A percentile compares a stretch with the other conserved stretches of the same genome.
phyloP scores from a whole-genome alignment of 2,329 filamentous ascomycete species.

The Venturia carpophila region DNA sequence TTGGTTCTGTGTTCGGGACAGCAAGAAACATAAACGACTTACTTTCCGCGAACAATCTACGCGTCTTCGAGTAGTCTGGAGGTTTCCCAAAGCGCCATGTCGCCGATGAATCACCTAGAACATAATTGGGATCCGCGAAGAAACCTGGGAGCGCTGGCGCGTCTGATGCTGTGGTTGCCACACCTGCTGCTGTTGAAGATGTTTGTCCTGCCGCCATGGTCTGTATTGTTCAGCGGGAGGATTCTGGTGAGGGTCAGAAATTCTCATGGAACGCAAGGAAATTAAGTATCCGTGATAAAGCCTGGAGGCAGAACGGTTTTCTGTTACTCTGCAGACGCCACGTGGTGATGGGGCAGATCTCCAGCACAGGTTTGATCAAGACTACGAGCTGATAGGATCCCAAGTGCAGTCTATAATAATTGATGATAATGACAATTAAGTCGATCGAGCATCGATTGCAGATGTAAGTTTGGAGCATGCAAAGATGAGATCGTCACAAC shows the following conservation, averaged over 20 bases:
- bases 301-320: neutral
- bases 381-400: neutral
- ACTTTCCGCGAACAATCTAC: slow-evolving; percentile 53
- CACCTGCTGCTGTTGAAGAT: neutral
- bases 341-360: neutral
- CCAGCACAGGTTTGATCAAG: neutral
- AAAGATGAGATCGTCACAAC: neutral
- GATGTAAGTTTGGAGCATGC: neutral
- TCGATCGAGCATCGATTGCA: neutral
- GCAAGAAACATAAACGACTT: slow-evolving; percentile 24
- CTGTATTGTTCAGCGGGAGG: neutral
- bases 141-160: slow-evolving; percentile 41
- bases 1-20: neutral
- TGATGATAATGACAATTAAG: neutral
- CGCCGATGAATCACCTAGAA: slow-evolving; percentile 46
- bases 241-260: neutral
- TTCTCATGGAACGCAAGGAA: neutral
- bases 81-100: slow-evolving; percentile 53
- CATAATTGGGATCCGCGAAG: slow-evolving; percentile 50
- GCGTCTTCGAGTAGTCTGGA: slow-evolving; percentile 58
- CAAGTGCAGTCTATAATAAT: neutral
- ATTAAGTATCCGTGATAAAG: neutral
- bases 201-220: neutral
- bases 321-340: neutral
- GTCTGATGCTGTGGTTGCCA: neutral